phyloP scores from a whole-genome alignment of 257 asterid species.

The Solanum pimpinellifolium region DNA sequence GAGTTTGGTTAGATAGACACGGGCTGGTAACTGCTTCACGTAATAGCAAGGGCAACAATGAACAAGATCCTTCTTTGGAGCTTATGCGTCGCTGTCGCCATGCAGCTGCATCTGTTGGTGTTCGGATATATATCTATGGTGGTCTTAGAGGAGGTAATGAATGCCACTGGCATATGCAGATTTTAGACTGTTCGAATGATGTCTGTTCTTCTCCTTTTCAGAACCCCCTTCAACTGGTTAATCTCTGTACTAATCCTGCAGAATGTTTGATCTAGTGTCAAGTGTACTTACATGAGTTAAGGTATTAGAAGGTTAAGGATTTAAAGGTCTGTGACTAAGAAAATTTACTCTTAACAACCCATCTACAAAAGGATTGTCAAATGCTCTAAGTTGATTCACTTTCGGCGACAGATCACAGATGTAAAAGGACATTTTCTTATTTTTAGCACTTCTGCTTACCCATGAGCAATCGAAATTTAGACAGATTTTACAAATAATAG shows the following conservation, averaged over 20 bases:
- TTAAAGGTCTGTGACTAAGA: background rate
- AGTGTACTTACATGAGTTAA: background rate
- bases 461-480: background rate
- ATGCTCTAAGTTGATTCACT: background rate
- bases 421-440: background rate
- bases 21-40: constrained; percentile 79
- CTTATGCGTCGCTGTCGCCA: constrained; percentile 95
- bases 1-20: constrained; percentile 93
- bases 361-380: background rate
- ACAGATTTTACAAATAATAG: background rate
- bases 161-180: background rate
- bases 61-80: constrained; percentile 64
- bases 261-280: background rate
- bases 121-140: constrained; percentile 71
- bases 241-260: background rate
- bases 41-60: constrained; percentile 48
- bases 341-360: background rate
- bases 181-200: background rate
- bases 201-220: background rate
- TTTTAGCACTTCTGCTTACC: background rate
- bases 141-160: constrained; percentile 89
- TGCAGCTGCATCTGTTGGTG: constrained; percentile 97
- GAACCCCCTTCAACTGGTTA: background rate
- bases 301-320: background rate
- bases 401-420: background rate